phyloP scores from a whole-genome alignment of 2,329 filamentous ascomycete species.

The Sporothrix luriei region DNA sequence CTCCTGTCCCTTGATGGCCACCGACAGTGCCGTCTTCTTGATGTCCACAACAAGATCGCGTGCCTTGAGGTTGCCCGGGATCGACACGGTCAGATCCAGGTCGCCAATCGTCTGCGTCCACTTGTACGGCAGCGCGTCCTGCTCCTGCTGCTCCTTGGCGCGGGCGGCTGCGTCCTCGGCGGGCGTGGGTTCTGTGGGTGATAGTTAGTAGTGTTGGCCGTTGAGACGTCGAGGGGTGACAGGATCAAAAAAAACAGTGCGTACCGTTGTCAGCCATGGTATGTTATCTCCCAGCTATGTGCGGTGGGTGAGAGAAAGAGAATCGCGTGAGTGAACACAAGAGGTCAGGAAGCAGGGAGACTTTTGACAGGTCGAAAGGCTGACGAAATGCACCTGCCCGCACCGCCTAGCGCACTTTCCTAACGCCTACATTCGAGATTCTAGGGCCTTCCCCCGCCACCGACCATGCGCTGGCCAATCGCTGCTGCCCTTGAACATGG shows the following conservation, averaged over 20 bases:
- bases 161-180: constrained; percentile 61
- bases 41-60: constrained; percentile 81
- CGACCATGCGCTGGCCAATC: constrained; percentile 18
- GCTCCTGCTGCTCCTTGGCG: constrained; percentile 80
- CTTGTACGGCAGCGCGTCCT: constrained; percentile 91
- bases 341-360: neutral
- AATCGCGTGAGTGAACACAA: neutral
- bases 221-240: neutral
- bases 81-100: constrained; percentile 74
- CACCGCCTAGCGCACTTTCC: constrained; percentile 3
- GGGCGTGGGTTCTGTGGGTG: constrained; percentile 52
- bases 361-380: constrained; percentile 29
- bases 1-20: constrained; percentile 84
- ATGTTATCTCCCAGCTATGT: neutral
- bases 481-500: neutral
- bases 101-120: constrained; percentile 94
- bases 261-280: constrained; percentile 29
- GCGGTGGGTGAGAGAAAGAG: neutral
- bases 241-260: neutral
- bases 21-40: constrained; percentile 74
- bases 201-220: constrained; percentile 6
- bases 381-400: constrained; percentile 28
- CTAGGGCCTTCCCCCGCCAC: constrained; percentile 31
- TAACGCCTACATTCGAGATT: constrained; percentile 1
- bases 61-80: constrained; percentile 82